Conservation (phyloP, 495 filamentous ascomycete genomes). For the Pyrenula aspistea region DNA sequence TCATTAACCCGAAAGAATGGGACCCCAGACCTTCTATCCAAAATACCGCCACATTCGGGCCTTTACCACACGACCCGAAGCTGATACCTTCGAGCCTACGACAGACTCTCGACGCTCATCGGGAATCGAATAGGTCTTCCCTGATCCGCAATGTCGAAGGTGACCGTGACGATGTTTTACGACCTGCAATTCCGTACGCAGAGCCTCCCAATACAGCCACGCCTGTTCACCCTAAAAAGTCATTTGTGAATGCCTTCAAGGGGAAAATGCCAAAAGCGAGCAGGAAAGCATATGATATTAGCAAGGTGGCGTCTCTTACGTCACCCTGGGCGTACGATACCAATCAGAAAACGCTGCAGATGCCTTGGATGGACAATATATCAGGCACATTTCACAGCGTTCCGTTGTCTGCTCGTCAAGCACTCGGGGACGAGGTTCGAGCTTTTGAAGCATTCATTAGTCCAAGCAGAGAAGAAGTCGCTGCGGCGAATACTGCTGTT, state of each 20-base stretch:
- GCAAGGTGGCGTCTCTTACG: not conserved
- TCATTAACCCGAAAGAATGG: not conserved
- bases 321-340: not conserved
- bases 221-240: not conserved
- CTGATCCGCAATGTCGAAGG: conserved; percentile 18
- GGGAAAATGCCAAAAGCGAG: not conserved
- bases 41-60: not conserved
- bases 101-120: conserved; percentile 41
- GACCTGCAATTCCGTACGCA: not conserved
- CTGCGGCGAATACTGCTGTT: conserved; percentile 14
- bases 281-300: no score
- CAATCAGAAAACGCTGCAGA: conserved; percentile 1
- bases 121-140: conserved; percentile 29
- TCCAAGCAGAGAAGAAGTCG: conserved; percentile 21
- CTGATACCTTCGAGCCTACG: conserved; percentile 2
- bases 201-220: not conserved
- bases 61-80: not conserved
- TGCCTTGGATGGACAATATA: conserved; percentile 23
- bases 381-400: not conserved
- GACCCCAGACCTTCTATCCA: not conserved
- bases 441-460: conserved; percentile 31
- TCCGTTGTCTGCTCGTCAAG: not conserved
- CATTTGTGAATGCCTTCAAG: not conserved
- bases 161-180: not conserved
- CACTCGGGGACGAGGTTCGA: conserved; percentile 31